A percentile compares a stretch with the other conserved stretches of the same genome.
These are phyloP conservation scores for Sporothrix sp. DNA, from an alignment of 2,329 filamentous ascomycete genomes.

Conservation along the genomic window DNA sequence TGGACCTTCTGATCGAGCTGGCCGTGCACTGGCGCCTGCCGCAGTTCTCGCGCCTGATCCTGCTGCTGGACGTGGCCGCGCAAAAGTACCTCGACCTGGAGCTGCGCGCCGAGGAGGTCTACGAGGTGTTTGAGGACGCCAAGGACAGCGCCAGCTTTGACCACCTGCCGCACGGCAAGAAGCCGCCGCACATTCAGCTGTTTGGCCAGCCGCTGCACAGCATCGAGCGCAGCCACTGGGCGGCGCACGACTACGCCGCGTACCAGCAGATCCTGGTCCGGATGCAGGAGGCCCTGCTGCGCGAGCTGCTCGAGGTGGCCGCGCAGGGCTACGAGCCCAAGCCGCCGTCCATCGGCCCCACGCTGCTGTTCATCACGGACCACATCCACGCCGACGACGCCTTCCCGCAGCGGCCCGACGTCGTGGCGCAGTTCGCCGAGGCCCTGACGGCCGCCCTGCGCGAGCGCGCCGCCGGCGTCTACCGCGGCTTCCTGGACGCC, in stretches of 20 bases:
- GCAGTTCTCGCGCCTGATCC: constrained; percentile 65
- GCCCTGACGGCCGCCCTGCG: constrained; percentile 64
- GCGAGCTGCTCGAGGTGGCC: constrained; percentile 72
- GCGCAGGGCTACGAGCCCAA: constrained; percentile 88
- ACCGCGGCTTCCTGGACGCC: constrained; percentile 66
- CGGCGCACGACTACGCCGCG: constrained; percentile 54
- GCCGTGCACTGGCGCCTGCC: constrained; percentile 84
- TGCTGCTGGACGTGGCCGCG: constrained; percentile 74
- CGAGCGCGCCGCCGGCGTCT: constrained; percentile 67
- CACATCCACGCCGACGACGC: constrained; percentile 72
- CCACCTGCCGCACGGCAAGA: constrained; percentile 55
- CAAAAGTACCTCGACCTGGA: constrained; percentile 81
- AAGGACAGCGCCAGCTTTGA: constrained; percentile 42
- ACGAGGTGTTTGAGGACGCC: constrained; percentile 70
- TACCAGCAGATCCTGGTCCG: constrained; percentile 67
- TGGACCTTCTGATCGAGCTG: constrained; percentile 76
- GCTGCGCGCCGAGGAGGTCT: constrained; percentile 69
- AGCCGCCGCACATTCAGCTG: constrained; percentile 45
- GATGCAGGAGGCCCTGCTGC: constrained; percentile 71
- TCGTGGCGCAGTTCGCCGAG: constrained; percentile 60
- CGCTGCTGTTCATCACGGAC: constrained; percentile 66
- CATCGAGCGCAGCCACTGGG: constrained; percentile 55
- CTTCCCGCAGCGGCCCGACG: constrained; percentile 62
- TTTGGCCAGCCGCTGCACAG: constrained; percentile 42
- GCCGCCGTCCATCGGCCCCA: constrained; percentile 61